Percentiles rank a stretch among this genome's conserved stretches.
Evolutionary conservation across 1,139 yeast species (phyloP).

Genomic region (Trichomonascaceae sp.): DNA sequence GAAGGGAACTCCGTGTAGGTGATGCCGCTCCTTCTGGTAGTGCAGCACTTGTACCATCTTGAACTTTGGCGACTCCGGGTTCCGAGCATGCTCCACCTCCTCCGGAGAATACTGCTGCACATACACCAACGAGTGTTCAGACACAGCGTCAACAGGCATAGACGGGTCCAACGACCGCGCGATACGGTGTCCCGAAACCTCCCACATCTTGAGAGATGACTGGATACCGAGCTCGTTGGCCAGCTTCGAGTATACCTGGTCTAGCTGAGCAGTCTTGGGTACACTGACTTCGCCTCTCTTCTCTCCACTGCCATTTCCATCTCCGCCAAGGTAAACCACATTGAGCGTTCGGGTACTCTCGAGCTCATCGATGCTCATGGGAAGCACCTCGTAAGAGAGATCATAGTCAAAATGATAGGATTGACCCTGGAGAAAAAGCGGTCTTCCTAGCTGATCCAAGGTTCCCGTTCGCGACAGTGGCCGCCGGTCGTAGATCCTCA

Average conservation of each 20-base stretch:
- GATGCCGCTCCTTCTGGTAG: constrained; percentile 56
- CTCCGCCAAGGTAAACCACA: constrained; percentile 23
- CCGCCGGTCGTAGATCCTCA: constrained; percentile 36
- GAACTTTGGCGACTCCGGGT: constrained; percentile 12
- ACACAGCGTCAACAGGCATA: constrained; percentile 16
- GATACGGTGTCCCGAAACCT: constrained; percentile 26
- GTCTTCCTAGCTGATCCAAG: constrained; percentile 29
- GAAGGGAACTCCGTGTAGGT: constrained; percentile 83
- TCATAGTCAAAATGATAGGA: constrained; percentile 16
- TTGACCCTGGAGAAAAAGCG: constrained; percentile 31
- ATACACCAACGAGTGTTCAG: constrained; percentile 18
- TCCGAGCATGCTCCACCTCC: constrained; percentile 18
- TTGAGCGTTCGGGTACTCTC: constrained; percentile 61
- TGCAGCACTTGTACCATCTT: constrained; percentile 46
- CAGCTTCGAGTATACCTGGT: constrained; percentile 44
- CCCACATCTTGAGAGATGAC: constrained; percentile 46
- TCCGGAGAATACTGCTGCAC: constrained; percentile 23
- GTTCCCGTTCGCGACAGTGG: constrained; percentile 22
- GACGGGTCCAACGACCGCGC: constrained; percentile 13
- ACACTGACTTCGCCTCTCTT: constrained; percentile 60
- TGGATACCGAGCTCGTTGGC: constrained; percentile 34
- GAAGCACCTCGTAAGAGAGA: constrained; percentile 53
- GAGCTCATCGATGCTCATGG: constrained; percentile 58
- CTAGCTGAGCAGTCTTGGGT: constrained; percentile 45
- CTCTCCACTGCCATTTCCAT: constrained; percentile 28